These are phyloP conservation scores for Cardamine resedifolia DNA, from an alignment of 345 rosid species.

Conservation along the genomic window DNA sequence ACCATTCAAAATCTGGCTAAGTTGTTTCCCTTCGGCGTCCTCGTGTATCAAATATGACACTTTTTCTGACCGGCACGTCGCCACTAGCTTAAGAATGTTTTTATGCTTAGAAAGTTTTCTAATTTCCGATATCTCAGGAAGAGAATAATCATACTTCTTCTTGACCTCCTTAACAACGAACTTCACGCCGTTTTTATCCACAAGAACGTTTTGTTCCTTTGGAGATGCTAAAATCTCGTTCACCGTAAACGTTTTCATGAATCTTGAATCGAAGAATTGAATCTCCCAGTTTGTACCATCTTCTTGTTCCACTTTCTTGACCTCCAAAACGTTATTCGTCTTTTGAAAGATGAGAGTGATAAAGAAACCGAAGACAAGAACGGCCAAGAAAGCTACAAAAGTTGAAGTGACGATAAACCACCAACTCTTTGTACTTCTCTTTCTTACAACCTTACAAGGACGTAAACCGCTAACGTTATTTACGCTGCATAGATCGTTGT, in stretches of 20 bases:
- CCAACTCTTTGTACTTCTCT: constrained; percentile 34
- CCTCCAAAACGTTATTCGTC: constrained; percentile 33
- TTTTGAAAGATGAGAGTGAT: constrained; percentile 40
- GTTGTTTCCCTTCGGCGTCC: constrained; percentile 50
- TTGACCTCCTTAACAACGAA: constrained; percentile 53
- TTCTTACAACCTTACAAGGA: constrained; percentile 51
- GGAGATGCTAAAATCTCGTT: constrained; percentile 47
- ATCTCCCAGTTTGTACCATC: constrained; percentile 66
- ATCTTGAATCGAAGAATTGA: constrained; percentile 53
- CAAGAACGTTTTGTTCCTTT: constrained; percentile 48
- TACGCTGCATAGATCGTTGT: constrained; percentile 50
- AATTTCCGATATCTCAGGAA: constrained; percentile 37
- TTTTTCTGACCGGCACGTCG: constrained; percentile 54
- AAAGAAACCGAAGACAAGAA: constrained; percentile 40
- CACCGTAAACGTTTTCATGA: constrained; percentile 42
- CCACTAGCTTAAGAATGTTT: constrained; percentile 57
- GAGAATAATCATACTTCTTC: constrained; percentile 39
- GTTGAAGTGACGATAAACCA: constrained; percentile 51
- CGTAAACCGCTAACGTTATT: constrained; percentile 43
- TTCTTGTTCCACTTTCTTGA: constrained; percentile 60
- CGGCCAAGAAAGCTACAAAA: constrained; percentile 38
- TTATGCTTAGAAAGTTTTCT: constrained; percentile 53
- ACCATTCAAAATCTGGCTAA: constrained; percentile 47
- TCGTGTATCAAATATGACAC: constrained; percentile 54
- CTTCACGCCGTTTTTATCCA: constrained; percentile 34